A percentile compares a stretch with the other conserved stretches of the same genome.
Evolutionary conservation across 805 yeast genomes (phyloP).

Genomic region (Wickerhamomyces ciferrii): DNA sequence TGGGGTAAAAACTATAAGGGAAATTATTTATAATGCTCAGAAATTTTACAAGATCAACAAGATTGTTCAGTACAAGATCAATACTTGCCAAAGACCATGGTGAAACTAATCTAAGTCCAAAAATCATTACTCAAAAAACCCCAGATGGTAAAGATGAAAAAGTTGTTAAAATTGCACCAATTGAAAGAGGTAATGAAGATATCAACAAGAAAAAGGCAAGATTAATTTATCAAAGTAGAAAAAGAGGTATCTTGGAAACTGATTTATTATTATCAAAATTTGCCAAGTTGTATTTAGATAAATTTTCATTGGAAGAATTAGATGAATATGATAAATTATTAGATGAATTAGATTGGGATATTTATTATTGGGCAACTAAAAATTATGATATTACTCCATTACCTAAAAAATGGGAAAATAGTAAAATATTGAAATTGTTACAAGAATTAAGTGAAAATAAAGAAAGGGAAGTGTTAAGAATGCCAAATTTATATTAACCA

Average conservation of each 20-base stretch:
- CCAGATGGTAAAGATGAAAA: conserved; percentile 13
- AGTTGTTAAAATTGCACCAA: conserved; percentile 57
- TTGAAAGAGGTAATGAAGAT: conserved; percentile 69
- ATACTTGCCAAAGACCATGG: neutral
- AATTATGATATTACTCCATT: conserved; percentile 78
- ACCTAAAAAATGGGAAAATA: conserved; percentile 80
- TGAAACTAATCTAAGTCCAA: conserved; percentile 8
- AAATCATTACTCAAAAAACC: conserved; percentile 12
- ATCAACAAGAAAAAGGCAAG: conserved; percentile 79
- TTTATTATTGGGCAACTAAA: conserved; percentile 94
- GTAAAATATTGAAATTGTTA: conserved; percentile 55
- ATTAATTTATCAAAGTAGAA: conserved; percentile 83
- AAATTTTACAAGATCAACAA: neutral
- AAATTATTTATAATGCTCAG: conserved; percentile 5
- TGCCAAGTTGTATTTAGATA: conserved; percentile 66
- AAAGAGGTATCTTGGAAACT: conserved; percentile 92
- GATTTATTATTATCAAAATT: conserved; percentile 82
- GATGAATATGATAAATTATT: conserved; percentile 81
- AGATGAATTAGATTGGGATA: conserved; percentile 98
- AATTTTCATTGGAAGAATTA: conserved; percentile 57
- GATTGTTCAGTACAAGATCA: neutral
- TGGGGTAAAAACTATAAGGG: neutral
- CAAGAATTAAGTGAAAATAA: conserved; percentile 73
- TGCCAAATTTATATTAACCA: conserved; percentile 65
- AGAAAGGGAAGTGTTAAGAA: conserved; percentile 69